Evolutionary conservation across 1,284 basidiomycete genomes (phyloP).

Genomic region (Stereum hirsutum): DNA sequence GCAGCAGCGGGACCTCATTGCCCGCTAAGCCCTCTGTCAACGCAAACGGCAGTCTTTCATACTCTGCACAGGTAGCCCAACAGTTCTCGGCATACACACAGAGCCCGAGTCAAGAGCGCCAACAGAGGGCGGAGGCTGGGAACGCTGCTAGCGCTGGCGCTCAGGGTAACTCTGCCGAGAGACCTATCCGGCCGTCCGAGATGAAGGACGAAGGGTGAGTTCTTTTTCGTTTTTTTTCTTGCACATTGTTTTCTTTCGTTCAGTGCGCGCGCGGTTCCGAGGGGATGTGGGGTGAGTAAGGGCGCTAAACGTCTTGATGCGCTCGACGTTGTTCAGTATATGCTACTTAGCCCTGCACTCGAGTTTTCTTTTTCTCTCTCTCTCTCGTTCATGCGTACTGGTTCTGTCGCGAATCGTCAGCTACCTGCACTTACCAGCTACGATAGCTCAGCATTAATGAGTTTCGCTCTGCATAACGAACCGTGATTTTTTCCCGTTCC

Average conservation of each 20-base stretch:
- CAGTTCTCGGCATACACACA: conserved; percentile 63
- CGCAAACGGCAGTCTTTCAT: conserved; percentile 33
- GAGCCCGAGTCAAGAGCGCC: conserved; percentile 58
- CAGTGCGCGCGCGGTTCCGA: neutral
- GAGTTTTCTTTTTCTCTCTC: conserved; percentile 8
- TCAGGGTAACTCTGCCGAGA: conserved; percentile 2
- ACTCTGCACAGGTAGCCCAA: conserved; percentile 63
- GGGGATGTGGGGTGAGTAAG: too few species aligned
- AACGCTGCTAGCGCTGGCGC: conserved; percentile 2
- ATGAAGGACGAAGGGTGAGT: conserved; percentile 88
- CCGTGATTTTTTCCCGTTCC: too few species aligned
- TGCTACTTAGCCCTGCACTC: neutral
- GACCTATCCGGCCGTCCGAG: conserved; percentile 56
- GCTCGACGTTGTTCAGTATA: neutral
- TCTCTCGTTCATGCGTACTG: conserved; percentile 12
- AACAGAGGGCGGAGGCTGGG: conserved; percentile 26
- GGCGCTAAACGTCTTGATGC: neutral
- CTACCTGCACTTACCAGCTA: conserved; percentile 19
- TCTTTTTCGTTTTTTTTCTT: conserved; percentile 8
- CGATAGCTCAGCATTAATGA: conserved; percentile 23
- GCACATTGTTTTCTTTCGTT: neutral
- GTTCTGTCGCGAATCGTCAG: conserved; percentile 11
- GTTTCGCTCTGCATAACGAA: too few species aligned
- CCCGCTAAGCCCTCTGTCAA: conserved; percentile 19
- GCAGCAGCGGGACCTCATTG: conserved; percentile 10